Base-by-base conservation (phyloP, 371 early-diverging fungal genomes). In the Mucor saturninus region DNA sequence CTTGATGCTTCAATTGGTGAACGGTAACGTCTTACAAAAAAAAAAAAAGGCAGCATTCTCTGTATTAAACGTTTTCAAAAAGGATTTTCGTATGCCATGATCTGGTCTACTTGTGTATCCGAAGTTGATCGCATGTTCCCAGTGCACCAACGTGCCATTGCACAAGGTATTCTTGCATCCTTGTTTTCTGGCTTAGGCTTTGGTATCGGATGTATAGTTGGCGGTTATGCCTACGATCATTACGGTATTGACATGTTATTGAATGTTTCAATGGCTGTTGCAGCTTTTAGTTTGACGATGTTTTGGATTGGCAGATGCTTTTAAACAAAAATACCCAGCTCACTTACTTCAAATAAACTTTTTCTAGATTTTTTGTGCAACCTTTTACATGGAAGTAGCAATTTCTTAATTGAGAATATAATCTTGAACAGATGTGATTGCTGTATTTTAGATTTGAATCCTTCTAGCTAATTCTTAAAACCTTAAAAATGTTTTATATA, bases 81-180 rank as follows among this genome's bases (percentile, higher is more conserved):
- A 63, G 61, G 64, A 37, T 64, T 74, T 37, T 68, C 71, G 0
- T 79, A 71, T 52, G 80, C 76, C 14, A 39, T 76, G 49, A 59
- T 69, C 10, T 79, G 79, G 80, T 76, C 76, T 4, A 76, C 76
- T 8, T 71, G 73, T 26, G 80, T 79, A 15, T 69, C 71, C 37
- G 75, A 79, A 64, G 80, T 76, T 0, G 80, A 79, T 32, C 55
- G 61, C 1, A 74, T 74, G 54, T 79, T 79, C 37, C 75, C 80
- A 31, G 65, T 61, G 2, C 68, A 76, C 51, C 80, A 79, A 59
- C 71, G 80, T 15, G 74, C 76, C 10, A 59, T 79, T 38, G 80
- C 76, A 31, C 80, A 79, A 61, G 80, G 80, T 14, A 72, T 76
- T 31, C 32, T 79, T 14, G 80, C 76, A 9, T 71, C 73, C 1